Evolutionary conservation across 2,329 filamentous ascomycete genomes (phyloP), one percentile per base, ranked within the genome.

Genomic region (Elsinoe perseae): DNA sequence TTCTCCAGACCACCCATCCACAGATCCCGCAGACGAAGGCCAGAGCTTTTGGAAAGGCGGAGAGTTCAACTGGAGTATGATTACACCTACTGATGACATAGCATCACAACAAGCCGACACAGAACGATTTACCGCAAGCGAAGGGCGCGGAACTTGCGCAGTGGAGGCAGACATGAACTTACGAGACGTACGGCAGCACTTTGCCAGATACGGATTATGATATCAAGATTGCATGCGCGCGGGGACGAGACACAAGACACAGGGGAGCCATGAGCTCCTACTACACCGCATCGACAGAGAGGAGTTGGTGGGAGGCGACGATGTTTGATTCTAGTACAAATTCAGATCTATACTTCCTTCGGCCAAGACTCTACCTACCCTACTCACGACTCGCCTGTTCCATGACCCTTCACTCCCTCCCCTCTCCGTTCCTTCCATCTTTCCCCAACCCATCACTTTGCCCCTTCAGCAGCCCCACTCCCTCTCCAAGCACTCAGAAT

Each of bases 401-500:
- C n/a, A 23, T 8, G 2, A 21, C 42, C 20, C 14, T 2, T 18
- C 8, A 12, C 4, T 12, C 14, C 20, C 12, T 10, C 5, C 4
- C 43, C 20, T 30, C 10, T 21, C 40, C 8, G 12, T 18, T 10
- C 3, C 40, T 18, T 5, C 44, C 4, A 8, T 1, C 23, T 27
- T 27, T 10, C 4, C 4, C 43, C 4, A 2, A 21, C 21, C 23
- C 6, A 12, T 50, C 25, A 50, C 48, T 25, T 52, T 21, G 16
- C 48, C 12, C 10, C 70, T 61, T 71, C 69, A 12, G 61, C 65
- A 25, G 91, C 93, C 27, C 92, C 92, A 65, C 88, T 93, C 9
- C 84, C 85, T 77, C 85, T 92, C 93, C 93, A 97, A 4, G 91
- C 91, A 68, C 89, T 95, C 65, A 93, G 64, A 53, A 98, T 88